A percentile compares a stretch with the other conserved stretches of the same genome.
phyloP scores from a whole-genome alignment of 495 filamentous ascomycete genomes.

The Penicillium ucsense region DNA sequence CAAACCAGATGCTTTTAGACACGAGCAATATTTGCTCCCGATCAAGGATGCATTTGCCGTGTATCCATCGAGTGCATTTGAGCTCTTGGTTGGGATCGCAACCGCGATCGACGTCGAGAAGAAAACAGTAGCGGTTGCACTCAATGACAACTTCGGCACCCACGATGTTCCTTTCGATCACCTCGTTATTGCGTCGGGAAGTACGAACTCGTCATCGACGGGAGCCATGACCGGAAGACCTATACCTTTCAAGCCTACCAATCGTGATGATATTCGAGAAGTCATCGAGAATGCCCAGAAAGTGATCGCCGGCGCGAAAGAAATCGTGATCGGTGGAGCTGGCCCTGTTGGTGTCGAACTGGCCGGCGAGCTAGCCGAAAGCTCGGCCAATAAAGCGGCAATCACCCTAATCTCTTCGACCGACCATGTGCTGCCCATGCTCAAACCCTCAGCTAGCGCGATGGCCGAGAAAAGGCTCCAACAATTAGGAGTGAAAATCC shows the following conservation, averaged over 20 bases:
- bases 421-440: constrained; percentile 21
- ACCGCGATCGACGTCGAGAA: constrained; percentile 33
- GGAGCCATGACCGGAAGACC: constrained; percentile 26
- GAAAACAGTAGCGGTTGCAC: constrained; percentile 33
- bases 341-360: constrained; percentile 60
- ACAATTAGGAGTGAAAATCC: constrained; percentile 18
- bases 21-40: constrained; percentile 35
- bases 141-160: constrained; percentile 13
- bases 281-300: constrained; percentile 35
- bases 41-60: constrained; percentile 43
- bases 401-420: constrained; percentile 39
- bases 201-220: constrained; percentile 35
- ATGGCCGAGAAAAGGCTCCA: constrained; percentile 19
- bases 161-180: constrained; percentile 38
- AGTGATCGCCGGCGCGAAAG: constrained; percentile 41
- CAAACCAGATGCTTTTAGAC: constrained; percentile 28
- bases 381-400: constrained; percentile 26
- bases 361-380: constrained; percentile 48
- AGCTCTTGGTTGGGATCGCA: constrained; percentile 47
- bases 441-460: constrained; percentile 17
- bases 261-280: constrained; percentile 31
- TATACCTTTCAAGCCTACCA: constrained; percentile 44
- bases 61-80: constrained; percentile 39
- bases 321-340: constrained; percentile 56
- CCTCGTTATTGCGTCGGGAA: constrained; percentile 44